phyloP scores from a whole-genome alignment of 2,329 filamentous ascomycete genomes.

The Fusarium miscanthi region DNA sequence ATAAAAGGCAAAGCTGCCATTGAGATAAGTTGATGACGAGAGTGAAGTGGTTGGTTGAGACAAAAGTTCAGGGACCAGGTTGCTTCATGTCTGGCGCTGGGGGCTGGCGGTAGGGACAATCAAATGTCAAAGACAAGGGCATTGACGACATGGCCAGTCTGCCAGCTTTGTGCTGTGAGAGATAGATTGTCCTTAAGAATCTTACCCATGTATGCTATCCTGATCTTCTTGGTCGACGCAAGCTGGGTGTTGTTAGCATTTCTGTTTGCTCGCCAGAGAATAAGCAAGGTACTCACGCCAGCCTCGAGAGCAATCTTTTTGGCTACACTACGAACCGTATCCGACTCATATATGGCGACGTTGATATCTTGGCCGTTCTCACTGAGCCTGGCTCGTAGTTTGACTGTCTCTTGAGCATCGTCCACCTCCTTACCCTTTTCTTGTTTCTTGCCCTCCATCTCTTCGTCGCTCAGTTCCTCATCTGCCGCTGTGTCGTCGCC shows the following conservation, averaged over 20 bases:
- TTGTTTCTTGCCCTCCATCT: conserved; percentile 57
- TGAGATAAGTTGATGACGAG: not conserved
- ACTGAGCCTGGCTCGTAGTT: conserved; percentile 72
- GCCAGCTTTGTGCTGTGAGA: conserved; percentile 79
- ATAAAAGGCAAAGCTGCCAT: conserved; percentile 2
- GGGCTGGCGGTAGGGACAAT: conserved; percentile 24
- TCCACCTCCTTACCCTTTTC: conserved; percentile 70
- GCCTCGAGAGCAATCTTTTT: conserved; percentile 72
- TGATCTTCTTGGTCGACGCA: conserved; percentile 67
- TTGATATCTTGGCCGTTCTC: conserved; percentile 73
- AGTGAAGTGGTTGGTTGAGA: not conserved
- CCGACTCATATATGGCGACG: conserved; percentile 66
- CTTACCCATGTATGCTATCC: conserved; percentile 83
- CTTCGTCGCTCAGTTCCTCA: conserved; percentile 52
- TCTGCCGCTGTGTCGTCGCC: conserved; percentile 56
- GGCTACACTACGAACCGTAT: conserved; percentile 73
- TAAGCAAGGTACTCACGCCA: conserved; percentile 61
- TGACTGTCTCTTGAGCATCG: conserved; percentile 65
- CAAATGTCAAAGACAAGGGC: conserved; percentile 73
- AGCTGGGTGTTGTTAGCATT: conserved; percentile 59
- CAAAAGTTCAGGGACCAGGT: not conserved
- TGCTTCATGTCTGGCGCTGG: no score
- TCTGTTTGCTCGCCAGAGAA: not conserved
- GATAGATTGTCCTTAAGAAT: conserved; percentile 76
- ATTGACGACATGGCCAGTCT: conserved; percentile 79